Evolutionary conservation across 2,329 filamentous ascomycete genomes (phyloP), one percentile per base, ranked within the genome.

Genomic region (Elsinoe batatas): DNA sequence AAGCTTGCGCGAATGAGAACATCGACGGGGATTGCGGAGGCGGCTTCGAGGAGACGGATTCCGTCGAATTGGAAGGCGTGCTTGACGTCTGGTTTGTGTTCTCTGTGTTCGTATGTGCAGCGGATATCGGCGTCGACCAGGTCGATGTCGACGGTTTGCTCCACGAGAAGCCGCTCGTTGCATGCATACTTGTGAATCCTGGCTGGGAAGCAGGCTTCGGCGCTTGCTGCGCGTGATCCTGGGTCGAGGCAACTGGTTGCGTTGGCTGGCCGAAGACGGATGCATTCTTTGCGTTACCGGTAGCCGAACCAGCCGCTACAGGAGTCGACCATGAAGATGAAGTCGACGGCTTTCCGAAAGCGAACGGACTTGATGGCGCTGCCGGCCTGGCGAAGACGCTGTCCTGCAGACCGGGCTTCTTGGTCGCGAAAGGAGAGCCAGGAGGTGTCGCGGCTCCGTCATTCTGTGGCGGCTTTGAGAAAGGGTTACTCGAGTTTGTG

Each of bases 311-410:
- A 13, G 51, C 20, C 22, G 36, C 30, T 1, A 54, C 30, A n/a
- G 51, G 51, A 5, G 15, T 42, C n/a, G 36, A 42, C 51, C 51
- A 54, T 44, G 40, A 12, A 18, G 38, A 18, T 7, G 46, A 53
- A 33, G 6, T 32, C 3, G 55, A 56, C 15, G 60, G 54, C 49
- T 62, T 57, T 12, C 56, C 57, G 50, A 58, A 61, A 3, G 53
- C 43, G 57, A 60, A 53, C 3, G 51, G 51, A 22, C 51, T 54
- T 26, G 36, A 37, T 13, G 38, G 3, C 2, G 15, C 12, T 4
- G 36, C n/a, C 8, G 47, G 17, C 18, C 40, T 30, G 2, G 42
- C 47, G 35, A 38, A 49, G 5, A 42, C 20, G 37, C 51, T 50
- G 35, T 46, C 50, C 43, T 33, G 18, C 20, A 42, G 50, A 3